Percentiles rank a stretch among this genome's conserved stretches.
These are phyloP conservation scores for Arthrobotrys entomopaga DNA, from an alignment of 2,329 filamentous ascomycete species.

Conservation along the genomic window DNA sequence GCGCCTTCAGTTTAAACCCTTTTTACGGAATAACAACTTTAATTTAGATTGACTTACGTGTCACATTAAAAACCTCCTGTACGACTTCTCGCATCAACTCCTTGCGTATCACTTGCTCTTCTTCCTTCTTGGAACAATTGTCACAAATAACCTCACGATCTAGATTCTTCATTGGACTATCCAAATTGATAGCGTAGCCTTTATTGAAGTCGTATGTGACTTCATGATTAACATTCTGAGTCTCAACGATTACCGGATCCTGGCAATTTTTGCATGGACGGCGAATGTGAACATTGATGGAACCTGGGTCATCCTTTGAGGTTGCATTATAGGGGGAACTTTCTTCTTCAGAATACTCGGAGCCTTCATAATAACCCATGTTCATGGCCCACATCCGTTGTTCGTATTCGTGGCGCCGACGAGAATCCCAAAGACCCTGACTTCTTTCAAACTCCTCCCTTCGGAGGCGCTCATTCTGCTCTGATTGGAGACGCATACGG, in stretches of 20 bases:
- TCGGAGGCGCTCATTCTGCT: constrained; percentile 36
- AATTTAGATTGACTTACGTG: constrained; percentile 14
- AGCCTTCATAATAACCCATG: background rate
- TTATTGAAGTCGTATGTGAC: constrained; percentile 10
- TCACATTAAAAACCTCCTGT: constrained; percentile 32
- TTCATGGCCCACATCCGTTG: constrained; percentile 2
- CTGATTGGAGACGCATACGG: constrained; percentile 18
- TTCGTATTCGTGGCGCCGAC: constrained; percentile 8
- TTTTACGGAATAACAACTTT: background rate
- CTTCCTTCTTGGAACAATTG: constrained; percentile 12
- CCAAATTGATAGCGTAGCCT: constrained; percentile 41
- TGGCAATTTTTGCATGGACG: constrained; percentile 43
- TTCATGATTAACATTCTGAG: constrained; percentile 28
- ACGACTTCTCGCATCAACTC: constrained; percentile 35
- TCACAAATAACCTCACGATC: constrained; percentile 27
- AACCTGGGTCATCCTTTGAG: constrained; percentile 4
- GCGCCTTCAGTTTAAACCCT: background rate
- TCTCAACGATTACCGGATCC: constrained; percentile 31
- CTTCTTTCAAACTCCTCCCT: constrained; percentile 43
- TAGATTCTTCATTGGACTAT: constrained; percentile 2
- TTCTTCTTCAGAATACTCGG: background rate
- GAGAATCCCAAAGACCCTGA: constrained; percentile 33
- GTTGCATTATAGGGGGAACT: background rate
- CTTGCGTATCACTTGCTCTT: constrained; percentile 21
- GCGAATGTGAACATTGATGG: constrained; percentile 40